Base-by-base conservation (phyloP, 2,329 filamentous ascomycete genomes). In the Paracoccidioides lutzii region DNA sequence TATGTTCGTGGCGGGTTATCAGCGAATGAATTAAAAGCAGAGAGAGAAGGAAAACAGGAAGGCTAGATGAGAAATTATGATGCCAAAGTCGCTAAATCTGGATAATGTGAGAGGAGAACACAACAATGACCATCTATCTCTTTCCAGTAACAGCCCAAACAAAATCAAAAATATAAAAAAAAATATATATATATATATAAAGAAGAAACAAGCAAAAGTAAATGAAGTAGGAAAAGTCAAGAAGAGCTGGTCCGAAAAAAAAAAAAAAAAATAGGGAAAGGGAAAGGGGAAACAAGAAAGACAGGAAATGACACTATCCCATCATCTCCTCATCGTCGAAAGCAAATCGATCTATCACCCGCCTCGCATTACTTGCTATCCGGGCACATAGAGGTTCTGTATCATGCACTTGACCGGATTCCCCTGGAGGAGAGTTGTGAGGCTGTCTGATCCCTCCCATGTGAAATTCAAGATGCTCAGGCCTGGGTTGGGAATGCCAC, bases 401-500 rank as follows among this genome's bases (percentile, higher is more conserved):
- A 9, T 61, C 59, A 6, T 59, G 52, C 6, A 42, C 44, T 7
- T 38, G 45, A 42, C 44, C 41, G 14, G 52, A 49, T 33, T 49
- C n/a, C n/a, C 55, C 50, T 46, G 51, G 48, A 9, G 51, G 55
- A 14, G n/a, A 6, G 5, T 44, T 28, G 28, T 5, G 32, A 32
- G 5, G 22, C 15, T 43, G n/a, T 9, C 22, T 42, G 15, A 14
- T n/a, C 22, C 14, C 14, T 37, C 46, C 37, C 38, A 38, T n/a
- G 9, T 6, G 37, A 40, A 30, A 52, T 2, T 7, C 49, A n/a
- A 40, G n/a, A 5, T 14, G 37, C 0, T 30, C 5, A 3, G 42
- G 42, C 9, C 49, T 52, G 5, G 37, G 35, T n/a, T 38, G 55
- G 4, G 61, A 59, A 65, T 76, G 73, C 69, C 71, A 73, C 56